Base-by-base conservation (phyloP, 805 yeast genomes). In the Yarrowia sp. region DNA sequence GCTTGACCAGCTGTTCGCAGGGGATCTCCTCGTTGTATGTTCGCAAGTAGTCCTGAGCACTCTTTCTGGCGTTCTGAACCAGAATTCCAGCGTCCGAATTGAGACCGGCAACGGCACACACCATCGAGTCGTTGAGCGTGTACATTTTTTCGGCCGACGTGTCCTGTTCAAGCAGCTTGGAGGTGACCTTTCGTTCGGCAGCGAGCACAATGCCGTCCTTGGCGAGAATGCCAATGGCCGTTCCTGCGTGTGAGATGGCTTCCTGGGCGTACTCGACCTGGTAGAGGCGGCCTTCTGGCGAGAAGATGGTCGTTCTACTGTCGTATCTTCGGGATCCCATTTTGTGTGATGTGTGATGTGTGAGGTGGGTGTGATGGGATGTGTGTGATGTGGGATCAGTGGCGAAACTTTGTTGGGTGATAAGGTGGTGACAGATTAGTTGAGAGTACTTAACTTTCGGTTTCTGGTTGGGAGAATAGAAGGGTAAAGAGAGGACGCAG, bases 31-130 rank as follows among this genome's bases (percentile, higher is more conserved):
- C 97, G 77, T 90, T 90, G 79, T 92, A 95, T 16, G 90, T 86
- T 78, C 91, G 88, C 73, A 95, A 83, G 79, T 95, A 90, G 73
- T 84, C 84, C 80, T 95, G 99, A 5, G 97, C 97, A 70, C 83
- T 80, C 26, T 86, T 85, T 74, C 99, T 85, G n/a, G 97, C 96
- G 73, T 87, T 87, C 78, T 91, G 90, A 72, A 95, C 89, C 73
- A 95, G 84, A 68, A 93, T 92, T 42, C 91, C 89, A 1, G 99
- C 99, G 80, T 95, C 99, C 0, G 98, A 94, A 52, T 95, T 95
- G 87, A 95, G 88, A 63, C 99, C 99, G 0, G 99, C 99, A 42
- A 95, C 99, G 0, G 98, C 97, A 74, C 96, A 91, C 64, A 92
- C 84, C 81, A 88, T 89, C 73, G 87, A 86, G 76, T 91, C 96